A percentile compares a stretch with the other conserved stretches of the same genome.
Evolutionary conservation across 2,329 filamentous ascomycete genomes (phyloP).

Genomic region (Aspergillus carbonarius): DNA sequence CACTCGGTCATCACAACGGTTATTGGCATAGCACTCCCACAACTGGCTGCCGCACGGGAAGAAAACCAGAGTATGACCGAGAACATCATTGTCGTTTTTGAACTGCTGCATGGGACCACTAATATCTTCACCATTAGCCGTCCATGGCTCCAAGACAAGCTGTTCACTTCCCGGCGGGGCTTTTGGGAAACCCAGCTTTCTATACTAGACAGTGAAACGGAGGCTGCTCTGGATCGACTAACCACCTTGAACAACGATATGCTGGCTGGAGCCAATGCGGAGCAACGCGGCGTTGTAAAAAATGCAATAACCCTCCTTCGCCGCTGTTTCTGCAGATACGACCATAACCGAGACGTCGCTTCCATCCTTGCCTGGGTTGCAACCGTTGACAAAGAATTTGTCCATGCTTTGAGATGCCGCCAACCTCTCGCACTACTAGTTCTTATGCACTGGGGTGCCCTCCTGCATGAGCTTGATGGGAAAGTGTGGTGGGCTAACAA

Average conservation of each 20-base stretch:
- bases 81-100: slow-evolving; percentile 37
- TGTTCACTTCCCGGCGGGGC: slow-evolving; percentile 47
- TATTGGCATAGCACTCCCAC: slow-evolving; percentile 37
- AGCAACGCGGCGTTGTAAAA: slow-evolving; percentile 32
- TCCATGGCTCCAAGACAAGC: slow-evolving; percentile 50
- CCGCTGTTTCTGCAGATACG: slow-evolving; percentile 29
- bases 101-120: slow-evolving; percentile 36
- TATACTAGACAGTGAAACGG: slow-evolving; percentile 26
- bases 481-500: slow-evolving; percentile 37
- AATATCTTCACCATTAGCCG: slow-evolving; percentile 35
- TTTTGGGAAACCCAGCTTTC: slow-evolving; percentile 43
- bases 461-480: slow-evolving; percentile 33
- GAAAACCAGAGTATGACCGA: slow-evolving; percentile 34
- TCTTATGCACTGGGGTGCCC: slow-evolving; percentile 38
- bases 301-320: slow-evolving; percentile 29
- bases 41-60: slow-evolving; percentile 29
- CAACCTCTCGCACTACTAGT: slow-evolving; percentile 34
- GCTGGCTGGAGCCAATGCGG: slow-evolving; percentile 22
- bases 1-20: slow-evolving; percentile 39
- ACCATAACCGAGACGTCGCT: slow-evolving; percentile 25
- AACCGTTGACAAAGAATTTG: slow-evolving; percentile 33
- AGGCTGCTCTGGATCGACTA: slow-evolving; percentile 29
- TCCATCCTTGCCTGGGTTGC: slow-evolving; percentile 38
- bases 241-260: slow-evolving; percentile 30
- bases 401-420: slow-evolving; percentile 29